A percentile compares a stretch with the other conserved stretches of the same genome.
Conservation (phyloP, 106 monocot species). For the Dendrobium huoshanense region DNA sequence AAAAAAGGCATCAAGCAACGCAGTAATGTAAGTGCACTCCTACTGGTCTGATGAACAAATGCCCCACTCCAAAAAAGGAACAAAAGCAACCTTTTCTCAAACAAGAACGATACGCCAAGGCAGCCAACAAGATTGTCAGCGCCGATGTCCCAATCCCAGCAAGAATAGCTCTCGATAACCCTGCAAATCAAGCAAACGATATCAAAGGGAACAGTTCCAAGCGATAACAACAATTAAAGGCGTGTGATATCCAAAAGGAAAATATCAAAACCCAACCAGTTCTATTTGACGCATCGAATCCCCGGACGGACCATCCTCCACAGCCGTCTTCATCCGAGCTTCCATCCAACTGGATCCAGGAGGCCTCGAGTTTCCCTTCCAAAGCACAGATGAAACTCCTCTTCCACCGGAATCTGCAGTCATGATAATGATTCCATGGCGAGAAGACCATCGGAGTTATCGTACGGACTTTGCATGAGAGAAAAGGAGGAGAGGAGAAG, state of each 20-base stretch:
- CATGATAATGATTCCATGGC: background rate
- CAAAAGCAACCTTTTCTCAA: background rate
- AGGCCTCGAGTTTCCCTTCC: background rate
- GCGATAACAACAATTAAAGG: background rate
- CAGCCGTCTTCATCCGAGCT: conserved; percentile 4
- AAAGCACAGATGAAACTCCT: background rate
- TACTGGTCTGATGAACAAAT: background rate
- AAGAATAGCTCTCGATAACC: background rate
- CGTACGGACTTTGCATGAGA: background rate
- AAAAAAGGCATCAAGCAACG: background rate
- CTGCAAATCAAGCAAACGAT: background rate
- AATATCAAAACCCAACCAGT: background rate
- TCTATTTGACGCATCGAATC: background rate
- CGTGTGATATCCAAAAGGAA: background rate
- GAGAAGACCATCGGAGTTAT: background rate
- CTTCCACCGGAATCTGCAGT: background rate
- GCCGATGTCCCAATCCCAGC: conserved; percentile 4
- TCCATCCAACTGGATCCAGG: conserved; percentile 1
- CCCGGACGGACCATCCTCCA: conserved; percentile 4
- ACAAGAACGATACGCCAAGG: background rate
- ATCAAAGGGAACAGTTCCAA: background rate
- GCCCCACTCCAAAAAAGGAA: background rate
- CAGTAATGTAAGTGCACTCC: background rate
- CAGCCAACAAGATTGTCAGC: background rate
- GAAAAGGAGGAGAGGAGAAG: background rate